A percentile compares a stretch with the other conserved stretches of the same genome.
Evolutionary conservation across 208 protist species (phyloP).

Genomic region (Leishmania guyanensis): DNA sequence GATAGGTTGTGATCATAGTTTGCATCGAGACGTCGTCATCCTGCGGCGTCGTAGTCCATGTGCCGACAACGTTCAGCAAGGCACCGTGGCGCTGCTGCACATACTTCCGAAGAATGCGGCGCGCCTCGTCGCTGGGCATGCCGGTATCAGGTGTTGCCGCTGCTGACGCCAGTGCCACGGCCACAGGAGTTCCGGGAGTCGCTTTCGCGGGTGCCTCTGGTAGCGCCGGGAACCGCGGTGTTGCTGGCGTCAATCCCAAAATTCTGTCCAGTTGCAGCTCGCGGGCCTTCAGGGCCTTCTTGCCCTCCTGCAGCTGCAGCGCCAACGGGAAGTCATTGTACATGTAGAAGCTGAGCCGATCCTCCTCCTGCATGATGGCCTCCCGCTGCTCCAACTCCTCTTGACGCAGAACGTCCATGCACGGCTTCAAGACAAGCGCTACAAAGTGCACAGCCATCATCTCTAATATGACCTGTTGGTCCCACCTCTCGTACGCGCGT

Average conservation of each 20-base stretch:
- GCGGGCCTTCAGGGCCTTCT: constrained; percentile 41
- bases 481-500: constrained; percentile 57
- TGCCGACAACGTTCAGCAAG: constrained; percentile 16
- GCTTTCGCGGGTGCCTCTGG: neutral
- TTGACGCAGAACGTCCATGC: constrained; percentile 58
- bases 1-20: constrained; percentile 2
- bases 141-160: neutral
- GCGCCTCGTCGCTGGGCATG: constrained; percentile 37
- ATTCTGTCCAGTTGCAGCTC: constrained; percentile 47
- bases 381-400: constrained; percentile 43
- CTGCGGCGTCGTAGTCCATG: neutral
- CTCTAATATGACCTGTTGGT: constrained; percentile 55
- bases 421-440: constrained; percentile 73
- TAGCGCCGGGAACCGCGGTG: neutral
- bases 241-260: neutral
- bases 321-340: constrained; percentile 49
- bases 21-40: constrained; percentile 3
- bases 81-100: constrained; percentile 28
- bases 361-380: constrained; percentile 53
- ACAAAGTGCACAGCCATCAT: constrained; percentile 84
- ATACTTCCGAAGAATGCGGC: constrained; percentile 55
- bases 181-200: neutral
- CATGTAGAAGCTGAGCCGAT: constrained; percentile 53
- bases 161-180: neutral
- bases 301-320: constrained; percentile 29